These are phyloP conservation scores for Panus rudis DNA, from an alignment of 768 basidiomycete species.

Conservation along the genomic window DNA sequence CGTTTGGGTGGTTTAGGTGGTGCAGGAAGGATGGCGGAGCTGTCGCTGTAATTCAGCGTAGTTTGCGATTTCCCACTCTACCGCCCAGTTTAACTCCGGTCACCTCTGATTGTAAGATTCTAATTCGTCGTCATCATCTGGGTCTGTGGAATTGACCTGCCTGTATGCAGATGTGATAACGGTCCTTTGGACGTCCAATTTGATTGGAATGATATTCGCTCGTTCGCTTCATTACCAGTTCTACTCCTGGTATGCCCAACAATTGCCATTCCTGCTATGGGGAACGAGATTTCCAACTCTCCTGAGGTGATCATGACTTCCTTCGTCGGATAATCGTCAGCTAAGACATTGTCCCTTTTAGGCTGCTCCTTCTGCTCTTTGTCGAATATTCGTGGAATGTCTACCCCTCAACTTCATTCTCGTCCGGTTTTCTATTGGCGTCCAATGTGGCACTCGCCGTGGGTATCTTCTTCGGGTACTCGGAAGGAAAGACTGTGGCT, in stretches of 20 bases:
- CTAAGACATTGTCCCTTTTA: slow-evolving; percentile 30
- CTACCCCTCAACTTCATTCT: slow-evolving; percentile 70
- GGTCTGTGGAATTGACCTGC: slow-evolving; percentile 9
- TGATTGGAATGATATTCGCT: slow-evolving; percentile 88
- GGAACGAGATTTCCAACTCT: slow-evolving; percentile 57
- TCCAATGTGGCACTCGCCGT: slow-evolving; percentile 46
- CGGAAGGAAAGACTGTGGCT: slow-evolving; percentile 31
- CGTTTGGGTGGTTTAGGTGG: slow-evolving; percentile 74
- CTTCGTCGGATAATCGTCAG: background rate
- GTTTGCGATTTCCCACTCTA: slow-evolving; percentile 40
- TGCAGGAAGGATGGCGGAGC: slow-evolving; percentile 68
- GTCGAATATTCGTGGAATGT: slow-evolving; percentile 89
- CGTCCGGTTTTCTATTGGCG: slow-evolving; percentile 48
- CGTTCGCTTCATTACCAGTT: slow-evolving; percentile 98
- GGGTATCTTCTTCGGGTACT: slow-evolving; percentile 49
- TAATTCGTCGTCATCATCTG: slow-evolving; percentile 3
- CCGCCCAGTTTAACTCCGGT: slow-evolving; percentile 42
- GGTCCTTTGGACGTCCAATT: slow-evolving; percentile 82
- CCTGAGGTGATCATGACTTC: slow-evolving; percentile 42
- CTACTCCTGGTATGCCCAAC: slow-evolving; percentile 94
- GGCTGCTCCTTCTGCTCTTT: slow-evolving; percentile 48
- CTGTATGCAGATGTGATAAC: slow-evolving; percentile 37
- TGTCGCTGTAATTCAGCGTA: slow-evolving; percentile 44
- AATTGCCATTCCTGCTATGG: slow-evolving; percentile 79
- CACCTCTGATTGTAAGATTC: slow-evolving; percentile 56